Conservation (phyloP, 2,329 filamentous ascomycete species). For the Fusarium siculi region DNA sequence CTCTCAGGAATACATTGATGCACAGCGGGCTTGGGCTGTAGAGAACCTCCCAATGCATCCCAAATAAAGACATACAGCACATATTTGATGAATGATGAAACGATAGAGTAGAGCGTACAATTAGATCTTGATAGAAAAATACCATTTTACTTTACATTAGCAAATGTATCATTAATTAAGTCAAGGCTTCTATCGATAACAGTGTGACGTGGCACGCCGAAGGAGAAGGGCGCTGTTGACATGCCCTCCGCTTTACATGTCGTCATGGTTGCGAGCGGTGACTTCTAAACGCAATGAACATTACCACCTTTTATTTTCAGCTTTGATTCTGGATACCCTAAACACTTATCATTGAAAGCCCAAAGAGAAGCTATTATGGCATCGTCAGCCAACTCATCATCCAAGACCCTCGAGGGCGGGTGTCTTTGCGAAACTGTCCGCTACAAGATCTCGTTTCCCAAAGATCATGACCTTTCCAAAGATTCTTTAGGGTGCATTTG, state of each 20-base stretch:
- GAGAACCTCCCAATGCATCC: slow-evolving; percentile 1
- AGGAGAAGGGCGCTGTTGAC: background rate
- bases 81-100: background rate
- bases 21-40: slow-evolving; percentile 12
- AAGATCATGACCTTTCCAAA: background rate
- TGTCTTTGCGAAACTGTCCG: slow-evolving; percentile 8
- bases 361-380: background rate
- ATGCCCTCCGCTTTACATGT: background rate
- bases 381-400: background rate
- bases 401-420: background rate
- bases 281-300: accelerated
- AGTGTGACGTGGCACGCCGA: background rate
- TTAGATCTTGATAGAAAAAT: background rate
- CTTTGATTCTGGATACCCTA: no score
- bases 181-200: accelerated
- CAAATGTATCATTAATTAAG: background rate
- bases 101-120: background rate
- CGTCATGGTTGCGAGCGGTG: background rate
- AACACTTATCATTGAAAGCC: no score
- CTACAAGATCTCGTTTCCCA: background rate
- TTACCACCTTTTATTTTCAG: no score
- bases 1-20: slow-evolving; percentile 15
- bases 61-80: background rate
- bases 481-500: slow-evolving; percentile 5
- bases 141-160: no score